These are phyloP conservation scores for Prototheca wickerhamii DNA, from an alignment of 163 green algal species.

Conservation along the genomic window DNA sequence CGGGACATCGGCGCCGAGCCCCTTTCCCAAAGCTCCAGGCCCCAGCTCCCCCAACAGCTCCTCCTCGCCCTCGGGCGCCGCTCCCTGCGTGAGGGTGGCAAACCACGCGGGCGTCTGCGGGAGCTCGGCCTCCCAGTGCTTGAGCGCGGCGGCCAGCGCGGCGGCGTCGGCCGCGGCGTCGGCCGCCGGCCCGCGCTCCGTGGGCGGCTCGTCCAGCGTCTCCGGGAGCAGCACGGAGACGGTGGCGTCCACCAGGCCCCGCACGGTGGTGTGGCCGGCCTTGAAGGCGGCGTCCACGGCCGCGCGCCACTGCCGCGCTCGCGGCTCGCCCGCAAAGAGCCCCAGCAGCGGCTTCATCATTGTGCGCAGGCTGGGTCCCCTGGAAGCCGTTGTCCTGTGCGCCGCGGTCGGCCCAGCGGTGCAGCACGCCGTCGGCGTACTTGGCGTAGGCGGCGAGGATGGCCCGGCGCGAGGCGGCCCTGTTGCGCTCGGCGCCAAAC, in stretches of 20 bases:
- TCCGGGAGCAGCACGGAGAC: constrained; percentile 37
- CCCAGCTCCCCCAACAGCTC: too few species aligned
- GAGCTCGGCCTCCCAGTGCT: constrained; percentile 8
- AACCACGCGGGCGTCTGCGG: constrained; percentile 7
- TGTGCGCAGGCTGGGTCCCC: constrained; percentile 50
- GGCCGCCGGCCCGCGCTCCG: neutral
- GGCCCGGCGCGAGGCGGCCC: neutral
- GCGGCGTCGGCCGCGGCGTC: neutral
- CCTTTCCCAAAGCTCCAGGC: too few species aligned
- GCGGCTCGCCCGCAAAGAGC: constrained; percentile 69
- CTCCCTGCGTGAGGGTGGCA: neutral
- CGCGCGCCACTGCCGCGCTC: constrained; percentile 30
- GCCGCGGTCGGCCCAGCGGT: neutral
- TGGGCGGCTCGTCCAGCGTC: constrained; percentile 48
- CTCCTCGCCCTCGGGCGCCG: constrained; percentile 1
- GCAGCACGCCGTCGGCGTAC: neutral
- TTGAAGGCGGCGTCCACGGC: constrained; percentile 23
- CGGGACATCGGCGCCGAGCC: too few species aligned
- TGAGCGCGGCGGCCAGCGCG: neutral
- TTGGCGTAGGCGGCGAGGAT: neutral
- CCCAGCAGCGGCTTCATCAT: constrained; percentile 73
- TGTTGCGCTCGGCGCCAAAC: constrained; percentile 35
- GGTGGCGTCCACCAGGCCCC: constrained; percentile 46
- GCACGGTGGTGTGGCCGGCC: constrained; percentile 17
- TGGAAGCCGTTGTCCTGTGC: constrained; percentile 3